These are phyloP conservation scores for Stagonosporopsis rhizophila DNA, from an alignment of 2,329 filamentous ascomycete species.

Conservation along the genomic window DNA sequence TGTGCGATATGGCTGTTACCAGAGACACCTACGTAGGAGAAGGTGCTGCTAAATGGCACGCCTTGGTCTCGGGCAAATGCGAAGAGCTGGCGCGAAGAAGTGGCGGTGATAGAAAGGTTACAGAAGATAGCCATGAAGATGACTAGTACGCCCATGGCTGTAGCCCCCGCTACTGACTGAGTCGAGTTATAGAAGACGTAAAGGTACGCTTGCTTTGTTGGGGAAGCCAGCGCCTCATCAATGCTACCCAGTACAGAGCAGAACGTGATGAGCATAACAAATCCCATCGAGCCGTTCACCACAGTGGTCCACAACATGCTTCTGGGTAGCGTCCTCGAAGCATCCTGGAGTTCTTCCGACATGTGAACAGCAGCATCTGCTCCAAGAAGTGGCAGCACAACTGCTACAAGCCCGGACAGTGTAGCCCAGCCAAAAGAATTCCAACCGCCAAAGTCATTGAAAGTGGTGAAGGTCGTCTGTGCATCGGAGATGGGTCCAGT, in stretches of 20 bases:
- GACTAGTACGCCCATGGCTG: constrained; percentile 33
- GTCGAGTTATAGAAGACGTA: background rate
- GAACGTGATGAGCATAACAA: background rate
- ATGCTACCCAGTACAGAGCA: background rate
- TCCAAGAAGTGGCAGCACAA: background rate
- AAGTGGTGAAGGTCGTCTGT: constrained; percentile 32
- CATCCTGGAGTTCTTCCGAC: background rate
- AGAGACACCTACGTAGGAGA: constrained; percentile 19
- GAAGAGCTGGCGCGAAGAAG: constrained; percentile 41
- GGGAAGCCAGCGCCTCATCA: background rate
- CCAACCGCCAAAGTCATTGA: constrained; percentile 39
- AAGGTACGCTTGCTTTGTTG: background rate
- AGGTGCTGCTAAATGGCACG: constrained; percentile 17
- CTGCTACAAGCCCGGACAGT: background rate
- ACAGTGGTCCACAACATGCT: background rate
- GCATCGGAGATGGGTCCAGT: constrained; percentile 33
- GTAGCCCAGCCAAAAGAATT: constrained; percentile 31
- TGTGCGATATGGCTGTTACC: no score
- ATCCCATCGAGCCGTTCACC: background rate
- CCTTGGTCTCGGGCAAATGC: constrained; percentile 45
- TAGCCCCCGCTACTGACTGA: constrained; percentile 22
- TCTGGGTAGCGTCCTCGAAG: background rate
- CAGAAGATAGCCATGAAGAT: constrained; percentile 35
- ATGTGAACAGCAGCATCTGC: background rate
- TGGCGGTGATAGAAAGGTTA: constrained; percentile 34